These are phyloP conservation scores for Peltaster fructicola DNA, from an alignment of 2,329 filamentous ascomycete species.

Conservation along the genomic window DNA sequence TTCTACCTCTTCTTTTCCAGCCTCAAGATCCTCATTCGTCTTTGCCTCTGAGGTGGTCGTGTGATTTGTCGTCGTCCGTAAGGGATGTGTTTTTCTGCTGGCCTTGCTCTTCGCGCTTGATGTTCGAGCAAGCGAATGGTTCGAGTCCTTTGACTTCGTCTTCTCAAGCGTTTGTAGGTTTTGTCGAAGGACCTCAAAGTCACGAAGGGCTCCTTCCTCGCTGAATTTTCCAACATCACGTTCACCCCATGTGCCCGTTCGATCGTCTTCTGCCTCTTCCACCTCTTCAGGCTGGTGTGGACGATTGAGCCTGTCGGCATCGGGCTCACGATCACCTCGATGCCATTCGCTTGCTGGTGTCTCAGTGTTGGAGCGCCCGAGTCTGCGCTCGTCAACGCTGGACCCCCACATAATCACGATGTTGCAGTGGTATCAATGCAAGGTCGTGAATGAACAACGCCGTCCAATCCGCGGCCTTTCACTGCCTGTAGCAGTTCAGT, in stretches of 20 bases:
- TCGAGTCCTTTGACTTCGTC: constrained; percentile 19
- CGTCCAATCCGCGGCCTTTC: no score
- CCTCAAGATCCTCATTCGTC: constrained; percentile 21
- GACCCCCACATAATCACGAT: constrained; percentile 18
- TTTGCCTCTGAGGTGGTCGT: constrained; percentile 6
- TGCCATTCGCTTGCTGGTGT: constrained; percentile 11
- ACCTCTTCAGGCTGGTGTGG: constrained; percentile 13
- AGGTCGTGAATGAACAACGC: no score
- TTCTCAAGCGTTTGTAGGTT: constrained; percentile 38
- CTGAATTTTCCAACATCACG: constrained; percentile 37
- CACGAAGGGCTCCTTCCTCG: constrained; percentile 37
- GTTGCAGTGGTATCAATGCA: no score
- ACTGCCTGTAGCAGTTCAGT: no score
- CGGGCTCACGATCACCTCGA: constrained; percentile 8
- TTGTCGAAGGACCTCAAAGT: constrained; percentile 38
- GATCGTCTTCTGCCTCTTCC: constrained; percentile 15
- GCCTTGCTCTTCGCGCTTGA: constrained; percentile 7
- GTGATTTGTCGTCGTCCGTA: constrained; percentile 12
- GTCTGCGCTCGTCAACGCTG: constrained; percentile 11
- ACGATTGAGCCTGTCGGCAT: constrained; percentile 8
- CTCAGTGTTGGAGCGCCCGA: constrained; percentile 8
- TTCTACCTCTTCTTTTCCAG: constrained; percentile 24
- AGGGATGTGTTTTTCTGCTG: constrained; percentile 7
- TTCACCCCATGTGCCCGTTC: constrained; percentile 44
- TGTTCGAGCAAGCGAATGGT: constrained; percentile 8